Conservation (phyloP, 2,329 filamentous ascomycete species). For the Aspergillus hortae region DNA sequence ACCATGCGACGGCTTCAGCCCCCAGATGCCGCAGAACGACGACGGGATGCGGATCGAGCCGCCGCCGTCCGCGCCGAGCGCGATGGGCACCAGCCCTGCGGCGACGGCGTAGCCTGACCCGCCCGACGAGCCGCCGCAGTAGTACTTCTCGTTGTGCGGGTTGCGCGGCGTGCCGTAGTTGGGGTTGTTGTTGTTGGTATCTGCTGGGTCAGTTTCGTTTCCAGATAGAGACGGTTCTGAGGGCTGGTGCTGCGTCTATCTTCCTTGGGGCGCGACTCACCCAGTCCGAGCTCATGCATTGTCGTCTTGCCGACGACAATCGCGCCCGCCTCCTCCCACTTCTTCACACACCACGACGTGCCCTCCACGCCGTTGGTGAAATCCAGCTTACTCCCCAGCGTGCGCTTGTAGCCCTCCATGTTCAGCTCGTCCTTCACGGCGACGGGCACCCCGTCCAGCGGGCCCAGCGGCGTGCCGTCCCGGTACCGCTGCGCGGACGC, state of each 20-base stretch:
- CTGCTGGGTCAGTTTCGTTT: slow-evolving; percentile 30
- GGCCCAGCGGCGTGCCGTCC: slow-evolving; percentile 60
- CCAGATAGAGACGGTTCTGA: background rate
- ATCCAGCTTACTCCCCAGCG: slow-evolving; percentile 61
- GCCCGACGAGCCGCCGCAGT: slow-evolving; percentile 76
- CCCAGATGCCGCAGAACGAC: slow-evolving; percentile 74
- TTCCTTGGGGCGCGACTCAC: slow-evolving; percentile 30
- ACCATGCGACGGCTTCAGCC: slow-evolving; percentile 74
- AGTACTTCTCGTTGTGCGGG: slow-evolving; percentile 72
- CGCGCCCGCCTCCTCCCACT: slow-evolving; percentile 70
- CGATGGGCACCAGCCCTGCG: slow-evolving; percentile 67
- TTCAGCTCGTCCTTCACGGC: slow-evolving; percentile 80
- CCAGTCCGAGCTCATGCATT: slow-evolving; percentile 78
- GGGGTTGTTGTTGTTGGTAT: slow-evolving; percentile 81
- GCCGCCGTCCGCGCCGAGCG: slow-evolving; percentile 71
- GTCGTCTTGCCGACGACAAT: slow-evolving; percentile 71
- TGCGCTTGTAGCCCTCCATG: slow-evolving; percentile 66
- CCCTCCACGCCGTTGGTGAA: slow-evolving; percentile 48
- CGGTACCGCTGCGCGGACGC: slow-evolving; percentile 72
- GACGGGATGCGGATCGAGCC: slow-evolving; percentile 72
- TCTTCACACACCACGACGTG: slow-evolving; percentile 68
- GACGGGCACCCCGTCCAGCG: slow-evolving; percentile 78
- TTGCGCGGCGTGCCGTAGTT: slow-evolving; percentile 72
- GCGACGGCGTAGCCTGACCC: slow-evolving; percentile 69
- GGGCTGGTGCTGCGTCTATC: too few relatives aligned